A percentile compares a stretch with the other conserved stretches of the same genome.
These are phyloP conservation scores for apple (Malus domestica) DNA, from an alignment of 306 rosid genomes.

Conservation along the genomic window DNA sequence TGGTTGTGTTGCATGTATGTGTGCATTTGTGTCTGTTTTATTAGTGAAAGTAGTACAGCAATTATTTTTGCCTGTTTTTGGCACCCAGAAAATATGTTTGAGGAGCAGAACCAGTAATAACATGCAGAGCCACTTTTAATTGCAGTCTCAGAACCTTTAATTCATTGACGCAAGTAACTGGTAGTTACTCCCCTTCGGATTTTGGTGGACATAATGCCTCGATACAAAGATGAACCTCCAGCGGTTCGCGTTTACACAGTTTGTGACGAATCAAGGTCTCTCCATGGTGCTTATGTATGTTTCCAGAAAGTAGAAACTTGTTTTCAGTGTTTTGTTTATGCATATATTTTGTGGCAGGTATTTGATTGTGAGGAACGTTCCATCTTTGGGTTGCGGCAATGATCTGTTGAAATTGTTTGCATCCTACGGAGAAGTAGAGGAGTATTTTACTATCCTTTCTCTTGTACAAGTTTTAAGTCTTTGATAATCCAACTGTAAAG, in stretches of 20 bases:
- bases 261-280: conserved; percentile 79
- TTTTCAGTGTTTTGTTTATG: not conserved
- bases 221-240: conserved; percentile 54
- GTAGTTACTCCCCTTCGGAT: not conserved
- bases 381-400: conserved; percentile 77
- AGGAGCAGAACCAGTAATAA: not conserved
- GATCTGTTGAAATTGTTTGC: conserved; percentile 62
- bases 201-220: conserved; percentile 40
- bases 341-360: conserved; percentile 32
- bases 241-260: conserved; percentile 80
- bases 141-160: not conserved
- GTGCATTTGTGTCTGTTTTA: not conserved
- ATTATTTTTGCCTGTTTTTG: not conserved
- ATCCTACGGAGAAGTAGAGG: conserved; percentile 73
- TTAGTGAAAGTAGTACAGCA: not conserved
- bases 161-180: not conserved
- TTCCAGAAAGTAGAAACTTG: not conserved
- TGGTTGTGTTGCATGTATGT: not conserved
- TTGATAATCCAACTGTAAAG: not conserved
- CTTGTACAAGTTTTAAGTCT: not conserved
- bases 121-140: not conserved
- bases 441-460: conserved; percentile 31
- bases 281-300: not conserved
- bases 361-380: conserved; percentile 76
- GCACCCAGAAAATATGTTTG: not conserved